phyloP scores from a whole-genome alignment of 305 asterid genomes.

The Fraxinus paxiana region DNA sequence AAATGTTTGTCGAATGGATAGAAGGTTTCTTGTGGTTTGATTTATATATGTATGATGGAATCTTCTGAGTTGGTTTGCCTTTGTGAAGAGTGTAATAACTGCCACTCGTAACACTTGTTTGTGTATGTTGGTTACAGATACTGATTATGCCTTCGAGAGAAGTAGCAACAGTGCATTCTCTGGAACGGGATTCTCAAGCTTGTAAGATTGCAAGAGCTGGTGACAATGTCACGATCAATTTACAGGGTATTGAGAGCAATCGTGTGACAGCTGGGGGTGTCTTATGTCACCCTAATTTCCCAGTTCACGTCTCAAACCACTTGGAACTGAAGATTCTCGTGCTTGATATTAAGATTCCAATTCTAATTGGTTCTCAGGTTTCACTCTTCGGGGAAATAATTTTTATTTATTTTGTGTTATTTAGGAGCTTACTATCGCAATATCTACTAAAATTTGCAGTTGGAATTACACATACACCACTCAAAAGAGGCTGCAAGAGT shows the following conservation, averaged over 20 bases:
- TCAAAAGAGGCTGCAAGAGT: slow-evolving; percentile 78
- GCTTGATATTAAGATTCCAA: slow-evolving; percentile 62
- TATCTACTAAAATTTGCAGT: slow-evolving; percentile 38
- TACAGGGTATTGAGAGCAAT: slow-evolving; percentile 73
- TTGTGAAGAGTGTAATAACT: neutral
- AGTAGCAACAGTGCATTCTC: slow-evolving; percentile 58
- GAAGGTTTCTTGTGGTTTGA: neutral
- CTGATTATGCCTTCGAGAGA: slow-evolving; percentile 77
- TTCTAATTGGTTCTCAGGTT: slow-evolving; percentile 86
- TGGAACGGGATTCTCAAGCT: slow-evolving; percentile 63
- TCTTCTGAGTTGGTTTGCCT: neutral
- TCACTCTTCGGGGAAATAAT: neutral
- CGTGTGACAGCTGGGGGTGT: slow-evolving; percentile 70
- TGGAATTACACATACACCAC: slow-evolving; percentile 86
- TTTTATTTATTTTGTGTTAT: neutral
- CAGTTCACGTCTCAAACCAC: slow-evolving; percentile 64
- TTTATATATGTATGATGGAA: neutral
- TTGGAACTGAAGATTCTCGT: slow-evolving; percentile 77
- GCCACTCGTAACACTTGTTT: neutral
- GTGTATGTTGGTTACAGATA: slow-evolving; percentile 43
- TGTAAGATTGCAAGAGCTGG: slow-evolving; percentile 84
- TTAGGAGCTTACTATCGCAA: neutral
- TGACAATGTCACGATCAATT: slow-evolving; percentile 68
- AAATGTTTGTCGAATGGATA: neutral
- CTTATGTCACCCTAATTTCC: slow-evolving; percentile 87